phyloP scores from a whole-genome alignment of 176 grass and related monocot species.

The Raddia guianensis region DNA sequence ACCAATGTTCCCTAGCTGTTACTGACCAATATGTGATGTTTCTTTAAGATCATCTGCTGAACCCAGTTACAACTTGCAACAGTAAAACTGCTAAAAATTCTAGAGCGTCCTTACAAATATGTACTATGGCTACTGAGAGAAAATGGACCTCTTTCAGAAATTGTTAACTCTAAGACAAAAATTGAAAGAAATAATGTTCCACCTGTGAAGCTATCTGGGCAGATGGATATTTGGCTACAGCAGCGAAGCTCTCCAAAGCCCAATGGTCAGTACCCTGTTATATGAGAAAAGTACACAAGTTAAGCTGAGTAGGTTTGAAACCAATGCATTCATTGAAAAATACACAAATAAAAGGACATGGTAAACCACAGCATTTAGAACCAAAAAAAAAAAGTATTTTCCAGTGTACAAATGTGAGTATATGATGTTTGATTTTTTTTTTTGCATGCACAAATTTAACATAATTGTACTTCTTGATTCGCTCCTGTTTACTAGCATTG shows the following conservation, averaged over 20 bases:
- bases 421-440: slow-evolving; percentile 7
- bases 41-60: slow-evolving; percentile 13
- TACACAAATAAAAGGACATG: slow-evolving; percentile 12
- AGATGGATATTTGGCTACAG: slow-evolving; percentile 90
- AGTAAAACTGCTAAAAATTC: slow-evolving; percentile 4
- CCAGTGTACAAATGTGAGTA: slow-evolving; percentile 17
- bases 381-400: not conserved
- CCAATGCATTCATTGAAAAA: not conserved
- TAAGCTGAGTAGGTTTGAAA: not conserved
- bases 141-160: slow-evolving; percentile 14
- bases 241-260: slow-evolving; percentile 87
- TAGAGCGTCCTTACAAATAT: not conserved
- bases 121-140: not conserved
- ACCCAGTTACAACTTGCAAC: slow-evolving; percentile 19
- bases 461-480: not conserved
- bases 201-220: slow-evolving; percentile 92
- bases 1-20: not conserved
- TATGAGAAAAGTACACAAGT: slow-evolving; percentile 21
- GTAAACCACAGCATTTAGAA: slow-evolving; percentile 12
- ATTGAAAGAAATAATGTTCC: slow-evolving; percentile 31
- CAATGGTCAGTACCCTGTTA: slow-evolving; percentile 79
- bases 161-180: slow-evolving; percentile 3
- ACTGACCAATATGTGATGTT: slow-evolving; percentile 3
- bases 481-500: not conserved
- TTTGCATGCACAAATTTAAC: not conserved